phyloP scores from a whole-genome alignment of 2,329 filamentous ascomycete species.

The Verticillium zaregamsianum region DNA sequence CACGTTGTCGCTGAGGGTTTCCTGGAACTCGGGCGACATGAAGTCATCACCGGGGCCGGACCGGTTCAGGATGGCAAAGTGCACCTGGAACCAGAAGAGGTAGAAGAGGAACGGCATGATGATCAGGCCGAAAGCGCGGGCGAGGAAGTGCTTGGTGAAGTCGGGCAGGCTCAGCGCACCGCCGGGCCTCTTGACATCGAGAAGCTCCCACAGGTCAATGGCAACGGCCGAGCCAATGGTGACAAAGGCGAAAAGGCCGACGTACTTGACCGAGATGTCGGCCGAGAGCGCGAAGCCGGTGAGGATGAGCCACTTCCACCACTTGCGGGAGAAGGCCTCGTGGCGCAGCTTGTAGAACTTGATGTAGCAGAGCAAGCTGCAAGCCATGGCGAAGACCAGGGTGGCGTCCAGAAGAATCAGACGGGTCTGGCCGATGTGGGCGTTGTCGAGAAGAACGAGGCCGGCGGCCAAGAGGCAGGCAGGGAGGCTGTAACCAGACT shows the following conservation, averaged over 20 bases:
- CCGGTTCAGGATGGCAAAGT: conserved; percentile 82
- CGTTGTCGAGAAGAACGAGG: conserved; percentile 92
- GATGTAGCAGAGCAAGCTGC: conserved; percentile 90
- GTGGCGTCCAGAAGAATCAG: conserved; percentile 94
- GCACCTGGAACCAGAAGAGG: conserved; percentile 99
- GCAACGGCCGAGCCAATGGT: conserved; percentile 91
- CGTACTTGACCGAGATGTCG: conserved; percentile 98
- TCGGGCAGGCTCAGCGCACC: conserved; percentile 75
- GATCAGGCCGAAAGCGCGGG: conserved; percentile 81
- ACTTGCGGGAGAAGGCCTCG: conserved; percentile 84
- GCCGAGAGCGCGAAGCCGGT: conserved; percentile 94
- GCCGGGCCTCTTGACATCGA: conserved; percentile 80
- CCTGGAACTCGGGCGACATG: conserved; percentile 98
- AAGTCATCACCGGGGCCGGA: conserved; percentile 97
- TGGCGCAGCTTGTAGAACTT: conserved; percentile 97
- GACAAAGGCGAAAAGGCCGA: conserved; percentile 93
- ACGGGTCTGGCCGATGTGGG: conserved; percentile 93
- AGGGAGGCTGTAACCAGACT: conserved; percentile 94
- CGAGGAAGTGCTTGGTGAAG: conserved; percentile 86
- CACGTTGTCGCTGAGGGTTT: conserved; percentile 89
- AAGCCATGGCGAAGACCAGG: conserved; percentile 91
- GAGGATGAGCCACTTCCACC: conserved; percentile 99
- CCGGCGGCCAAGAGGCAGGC: conserved; percentile 84
- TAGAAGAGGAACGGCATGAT: conserved; percentile 95
- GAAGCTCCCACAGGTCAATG: conserved; percentile 91